Conservation (phyloP, 768 basidiomycete genomes). For the Trichaptum fuscoviolaceum region DNA sequence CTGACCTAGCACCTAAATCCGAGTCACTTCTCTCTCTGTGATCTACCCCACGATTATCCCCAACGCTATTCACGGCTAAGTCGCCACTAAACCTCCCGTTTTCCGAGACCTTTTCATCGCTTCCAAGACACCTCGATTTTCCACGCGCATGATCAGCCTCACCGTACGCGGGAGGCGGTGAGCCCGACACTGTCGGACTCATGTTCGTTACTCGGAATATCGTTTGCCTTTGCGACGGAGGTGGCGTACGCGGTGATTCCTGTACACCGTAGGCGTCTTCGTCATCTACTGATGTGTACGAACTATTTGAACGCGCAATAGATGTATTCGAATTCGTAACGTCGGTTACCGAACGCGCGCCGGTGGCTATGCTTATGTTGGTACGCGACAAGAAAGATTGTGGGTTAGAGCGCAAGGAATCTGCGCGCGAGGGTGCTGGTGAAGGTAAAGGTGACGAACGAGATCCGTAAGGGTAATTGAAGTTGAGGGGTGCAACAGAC, state of each 20-base stretch:
- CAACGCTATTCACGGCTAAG: not conserved
- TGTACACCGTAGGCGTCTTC: not conserved
- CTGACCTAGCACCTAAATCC: not conserved
- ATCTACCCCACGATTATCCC: not conserved
- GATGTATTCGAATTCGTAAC: not conserved
- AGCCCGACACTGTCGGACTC: not conserved
- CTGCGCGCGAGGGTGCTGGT: not conserved
- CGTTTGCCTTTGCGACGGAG: not conserved
- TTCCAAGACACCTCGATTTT: not conserved
- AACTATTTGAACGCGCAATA: not conserved
- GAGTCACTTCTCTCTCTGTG: not conserved
- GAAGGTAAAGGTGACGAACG: not conserved
- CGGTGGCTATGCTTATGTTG: no score
- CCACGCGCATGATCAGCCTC: not conserved
- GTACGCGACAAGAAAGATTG: not conserved
- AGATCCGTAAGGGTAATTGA: not conserved
- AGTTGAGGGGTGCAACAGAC: not conserved
- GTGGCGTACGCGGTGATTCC: not conserved
- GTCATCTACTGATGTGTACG: not conserved
- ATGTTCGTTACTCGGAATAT: constrained; percentile 1
- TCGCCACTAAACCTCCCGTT: not conserved
- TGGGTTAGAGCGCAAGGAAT: not conserved
- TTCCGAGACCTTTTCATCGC: not conserved
- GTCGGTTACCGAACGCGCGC: not conserved
- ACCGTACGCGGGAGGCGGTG: constrained; percentile 2